phyloP scores from a whole-genome alignment of 75 land plant genomes.

The Pinus taeda region DNA sequence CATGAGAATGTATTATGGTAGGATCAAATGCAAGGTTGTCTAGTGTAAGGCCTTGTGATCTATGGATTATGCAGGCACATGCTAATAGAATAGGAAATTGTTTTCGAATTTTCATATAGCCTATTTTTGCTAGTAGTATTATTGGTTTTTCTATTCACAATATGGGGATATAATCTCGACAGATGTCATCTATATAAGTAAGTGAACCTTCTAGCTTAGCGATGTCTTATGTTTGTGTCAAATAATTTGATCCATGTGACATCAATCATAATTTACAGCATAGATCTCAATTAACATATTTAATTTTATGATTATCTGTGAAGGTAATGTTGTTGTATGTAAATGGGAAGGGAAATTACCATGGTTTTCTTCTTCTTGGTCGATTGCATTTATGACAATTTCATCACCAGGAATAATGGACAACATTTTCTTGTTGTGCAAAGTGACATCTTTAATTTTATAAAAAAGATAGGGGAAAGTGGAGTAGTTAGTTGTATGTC shows the following conservation, averaged over 20 bases:
- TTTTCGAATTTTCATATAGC: not conserved
- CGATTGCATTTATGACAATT: too few relatives aligned
- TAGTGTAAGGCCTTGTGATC: not conserved
- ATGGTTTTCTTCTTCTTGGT: too few relatives aligned
- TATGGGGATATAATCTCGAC: not conserved
- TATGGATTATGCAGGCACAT: not conserved
- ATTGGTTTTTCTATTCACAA: not conserved
- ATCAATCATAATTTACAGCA: not conserved
- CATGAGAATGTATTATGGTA: too few relatives aligned
- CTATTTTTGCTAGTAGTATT: not conserved
- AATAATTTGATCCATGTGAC: not conserved
- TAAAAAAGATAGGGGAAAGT: too few relatives aligned
- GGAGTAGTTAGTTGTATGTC: too few relatives aligned
- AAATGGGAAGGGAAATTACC: too few relatives aligned
- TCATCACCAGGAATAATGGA: too few relatives aligned
- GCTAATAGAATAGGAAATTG: not conserved
- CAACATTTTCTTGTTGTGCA: too few relatives aligned
- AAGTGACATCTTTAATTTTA: too few relatives aligned
- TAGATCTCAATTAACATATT: not conserved
- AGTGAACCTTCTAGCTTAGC: not conserved
- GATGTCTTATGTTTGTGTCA: not conserved
- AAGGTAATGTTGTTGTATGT: too few relatives aligned
- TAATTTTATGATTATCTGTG: not conserved
- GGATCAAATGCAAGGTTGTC: not conserved
- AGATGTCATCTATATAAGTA: not conserved